Conservation (phyloP, 225 moss, liverwort and hornwort species). For the Thuidium tamariscinum region DNA sequence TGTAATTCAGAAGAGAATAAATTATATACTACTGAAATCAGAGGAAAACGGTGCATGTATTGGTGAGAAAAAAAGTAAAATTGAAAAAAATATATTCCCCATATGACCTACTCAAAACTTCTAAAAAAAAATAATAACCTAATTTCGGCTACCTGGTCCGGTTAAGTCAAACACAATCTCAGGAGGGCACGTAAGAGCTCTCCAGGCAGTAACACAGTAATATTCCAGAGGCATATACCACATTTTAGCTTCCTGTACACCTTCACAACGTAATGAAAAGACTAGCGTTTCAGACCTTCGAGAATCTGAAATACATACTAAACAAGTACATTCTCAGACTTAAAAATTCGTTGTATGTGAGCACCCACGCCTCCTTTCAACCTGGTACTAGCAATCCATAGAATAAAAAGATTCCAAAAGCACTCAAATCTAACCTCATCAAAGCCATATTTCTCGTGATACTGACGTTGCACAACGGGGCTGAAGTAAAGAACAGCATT, state of each 20-base stretch:
- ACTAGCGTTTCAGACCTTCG: background rate
- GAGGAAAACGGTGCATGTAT: background rate
- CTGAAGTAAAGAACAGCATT: constrained; percentile 89
- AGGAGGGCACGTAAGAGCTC: background rate
- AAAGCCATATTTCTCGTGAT: constrained; percentile 79
- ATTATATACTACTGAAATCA: background rate
- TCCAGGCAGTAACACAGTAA: background rate
- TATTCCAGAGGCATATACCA: background rate
- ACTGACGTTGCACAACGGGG: constrained; percentile 74
- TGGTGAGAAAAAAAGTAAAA: background rate
- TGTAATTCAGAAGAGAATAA: background rate
- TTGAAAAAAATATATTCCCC: background rate
- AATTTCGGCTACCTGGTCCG: background rate
- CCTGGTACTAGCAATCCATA: background rate
- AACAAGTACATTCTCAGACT: background rate
- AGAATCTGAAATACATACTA: background rate
- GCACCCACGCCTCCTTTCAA: background rate
- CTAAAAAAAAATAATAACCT: too few species aligned
- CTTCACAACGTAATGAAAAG: background rate
- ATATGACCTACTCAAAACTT: background rate
- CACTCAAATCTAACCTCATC: constrained; percentile 50
- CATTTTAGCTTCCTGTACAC: background rate
- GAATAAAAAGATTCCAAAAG: background rate
- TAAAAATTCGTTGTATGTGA: background rate
- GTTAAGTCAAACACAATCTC: background rate